Percentiles rank a stretch among this genome's conserved stretches.
Conservation (phyloP, 345 rosid species). For the Eucalyptus cloeziana region DNA sequence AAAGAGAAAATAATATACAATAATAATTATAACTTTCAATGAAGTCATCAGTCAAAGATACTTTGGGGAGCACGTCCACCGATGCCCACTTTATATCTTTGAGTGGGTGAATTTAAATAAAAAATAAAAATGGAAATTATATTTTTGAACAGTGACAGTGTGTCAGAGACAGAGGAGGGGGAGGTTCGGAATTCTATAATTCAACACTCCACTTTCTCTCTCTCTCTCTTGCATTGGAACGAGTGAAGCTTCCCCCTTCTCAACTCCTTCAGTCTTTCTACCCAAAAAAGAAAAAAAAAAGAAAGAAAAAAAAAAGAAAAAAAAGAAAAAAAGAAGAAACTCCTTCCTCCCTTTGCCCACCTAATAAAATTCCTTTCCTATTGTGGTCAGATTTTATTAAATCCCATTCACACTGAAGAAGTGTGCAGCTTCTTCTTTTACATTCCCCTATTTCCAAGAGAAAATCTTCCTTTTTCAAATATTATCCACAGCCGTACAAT, state of each 20-base stretch:
- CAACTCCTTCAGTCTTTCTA: neutral
- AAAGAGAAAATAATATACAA: neutral
- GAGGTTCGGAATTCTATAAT: conserved; percentile 19
- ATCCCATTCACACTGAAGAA: neutral
- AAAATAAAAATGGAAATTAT: neutral
- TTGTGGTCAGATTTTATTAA: neutral
- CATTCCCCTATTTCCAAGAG: neutral
- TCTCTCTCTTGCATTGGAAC: neutral
- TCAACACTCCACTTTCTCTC: neutral
- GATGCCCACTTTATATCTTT: neutral
- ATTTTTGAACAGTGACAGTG: neutral
- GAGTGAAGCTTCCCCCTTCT: neutral
- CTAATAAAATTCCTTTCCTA: neutral
- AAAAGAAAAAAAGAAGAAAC: too few species aligned
- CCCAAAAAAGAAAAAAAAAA: too few species aligned
- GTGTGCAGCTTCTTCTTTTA: neutral
- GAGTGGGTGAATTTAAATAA: neutral
- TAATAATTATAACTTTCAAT: neutral
- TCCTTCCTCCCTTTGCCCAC: neutral
- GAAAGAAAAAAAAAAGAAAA: too few species aligned
- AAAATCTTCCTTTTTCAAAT: neutral
- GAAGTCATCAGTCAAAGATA: conserved; percentile 11
- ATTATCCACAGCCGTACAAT: neutral
- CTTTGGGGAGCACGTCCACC: neutral
- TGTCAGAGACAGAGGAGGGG: neutral